Evolutionary conservation across 2,329 filamentous ascomycete genomes (phyloP).

Genomic region (Penicillium sp.): DNA sequence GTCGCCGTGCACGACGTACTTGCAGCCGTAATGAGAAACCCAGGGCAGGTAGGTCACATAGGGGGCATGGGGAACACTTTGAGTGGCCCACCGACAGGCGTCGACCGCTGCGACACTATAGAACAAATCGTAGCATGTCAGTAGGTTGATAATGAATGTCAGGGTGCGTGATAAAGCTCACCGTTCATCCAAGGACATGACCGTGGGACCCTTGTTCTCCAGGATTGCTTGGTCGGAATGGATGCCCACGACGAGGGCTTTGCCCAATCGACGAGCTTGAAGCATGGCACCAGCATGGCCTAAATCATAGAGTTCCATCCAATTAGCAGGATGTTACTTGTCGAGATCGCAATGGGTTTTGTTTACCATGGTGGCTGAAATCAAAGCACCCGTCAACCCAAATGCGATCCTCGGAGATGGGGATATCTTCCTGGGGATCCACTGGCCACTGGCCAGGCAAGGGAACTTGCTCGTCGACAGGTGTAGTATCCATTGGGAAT

Average conservation of each 20-base stretch:
- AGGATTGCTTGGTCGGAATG: slow-evolving; percentile 96
- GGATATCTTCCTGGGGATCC: slow-evolving; percentile 63
- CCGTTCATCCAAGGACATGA: slow-evolving; percentile 93
- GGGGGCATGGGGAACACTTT: slow-evolving; percentile 79
- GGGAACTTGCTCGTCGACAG: slow-evolving; percentile 50
- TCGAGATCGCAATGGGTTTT: slow-evolving; percentile 22
- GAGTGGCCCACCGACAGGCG: slow-evolving; percentile 92
- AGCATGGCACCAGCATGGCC: slow-evolving; percentile 96
- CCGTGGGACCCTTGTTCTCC: slow-evolving; percentile 95
- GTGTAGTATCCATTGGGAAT: slow-evolving; percentile 20
- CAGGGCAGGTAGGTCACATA: slow-evolving; percentile 93
- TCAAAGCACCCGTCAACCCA: slow-evolving; percentile 99
- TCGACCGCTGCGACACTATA: slow-evolving; percentile 81
- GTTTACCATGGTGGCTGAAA: slow-evolving; percentile 90
- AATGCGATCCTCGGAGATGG: slow-evolving; percentile 70
- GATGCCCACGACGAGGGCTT: slow-evolving; percentile 86
- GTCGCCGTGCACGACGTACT: slow-evolving; percentile 94
- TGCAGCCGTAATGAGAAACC: slow-evolving; percentile 94
- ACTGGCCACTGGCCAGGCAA: slow-evolving; percentile 64
- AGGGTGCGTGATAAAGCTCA: slow-evolving; percentile 32
- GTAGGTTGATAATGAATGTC: background rate
- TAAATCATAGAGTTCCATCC: slow-evolving; percentile 39
- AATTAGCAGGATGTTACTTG: background rate
- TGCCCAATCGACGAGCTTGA: slow-evolving; percentile 88
- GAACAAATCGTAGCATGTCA: slow-evolving; percentile 6